Conservation (phyloP, 2,329 filamentous ascomycete species). For the Microsporum canis region DNA sequence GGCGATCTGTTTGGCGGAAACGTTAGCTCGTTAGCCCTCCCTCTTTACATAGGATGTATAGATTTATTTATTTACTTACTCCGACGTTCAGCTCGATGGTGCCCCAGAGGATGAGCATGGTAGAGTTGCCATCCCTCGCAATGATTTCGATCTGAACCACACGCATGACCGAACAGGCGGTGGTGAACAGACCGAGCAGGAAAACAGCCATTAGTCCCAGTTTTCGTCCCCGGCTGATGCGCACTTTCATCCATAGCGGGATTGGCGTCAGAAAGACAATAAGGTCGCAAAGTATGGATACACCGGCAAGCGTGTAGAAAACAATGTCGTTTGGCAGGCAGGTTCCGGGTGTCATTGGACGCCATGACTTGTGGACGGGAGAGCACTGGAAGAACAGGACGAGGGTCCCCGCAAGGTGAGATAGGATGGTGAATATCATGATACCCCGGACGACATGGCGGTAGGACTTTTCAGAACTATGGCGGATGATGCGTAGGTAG, state of each 20-base stretch:
- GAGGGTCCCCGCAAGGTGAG: slow-evolving; percentile 41
- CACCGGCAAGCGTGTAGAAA: slow-evolving; percentile 42
- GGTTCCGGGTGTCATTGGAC: slow-evolving; percentile 28
- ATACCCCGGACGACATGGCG: slow-evolving; percentile 36
- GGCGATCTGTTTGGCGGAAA: not conserved
- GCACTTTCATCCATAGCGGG: slow-evolving; percentile 40
- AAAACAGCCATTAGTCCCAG: slow-evolving; percentile 43
- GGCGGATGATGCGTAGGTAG: slow-evolving; percentile 42
- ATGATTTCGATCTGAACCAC: slow-evolving; percentile 43
- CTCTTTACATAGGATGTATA: not conserved
- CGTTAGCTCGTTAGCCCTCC: not conserved
- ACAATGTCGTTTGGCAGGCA: slow-evolving; percentile 40
- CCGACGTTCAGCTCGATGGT: slow-evolving; percentile 49
- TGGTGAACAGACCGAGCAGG: slow-evolving; percentile 44
- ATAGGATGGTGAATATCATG: slow-evolving; percentile 35
- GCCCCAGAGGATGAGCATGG: slow-evolving; percentile 47
- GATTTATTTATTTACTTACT: slow-evolving; percentile 26
- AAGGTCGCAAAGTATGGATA: slow-evolving; percentile 43
- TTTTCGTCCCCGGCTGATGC: slow-evolving; percentile 41
- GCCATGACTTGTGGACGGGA: slow-evolving; percentile 42
- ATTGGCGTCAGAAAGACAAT: slow-evolving; percentile 42
- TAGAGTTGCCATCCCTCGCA: slow-evolving; percentile 43
- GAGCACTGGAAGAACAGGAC: slow-evolving; percentile 42
- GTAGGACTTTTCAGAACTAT: slow-evolving; percentile 38
- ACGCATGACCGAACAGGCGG: slow-evolving; percentile 43